Evolutionary conservation across 192 early-diverging fungal genomes (phyloP).

Genomic region (Backusella australiensis): DNA sequence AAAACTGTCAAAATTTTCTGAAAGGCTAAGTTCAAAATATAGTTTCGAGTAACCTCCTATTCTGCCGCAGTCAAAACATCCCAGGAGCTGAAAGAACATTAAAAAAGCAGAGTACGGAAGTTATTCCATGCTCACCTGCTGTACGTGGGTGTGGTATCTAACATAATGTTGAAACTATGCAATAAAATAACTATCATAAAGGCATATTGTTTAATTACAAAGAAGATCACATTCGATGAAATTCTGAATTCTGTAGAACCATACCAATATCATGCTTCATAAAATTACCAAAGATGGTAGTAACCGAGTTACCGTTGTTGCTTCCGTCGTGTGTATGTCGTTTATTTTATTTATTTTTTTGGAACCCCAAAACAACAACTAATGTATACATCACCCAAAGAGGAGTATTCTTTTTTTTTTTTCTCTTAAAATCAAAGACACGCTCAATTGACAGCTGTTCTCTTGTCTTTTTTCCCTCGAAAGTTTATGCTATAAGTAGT

Average conservation of each 20-base stretch:
- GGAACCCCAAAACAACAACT: neutral
- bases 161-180: too few relatives aligned
- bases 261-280: neutral
- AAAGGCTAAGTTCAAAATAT: neutral
- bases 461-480: too few relatives aligned
- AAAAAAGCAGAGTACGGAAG: too few relatives aligned
- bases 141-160: too few relatives aligned
- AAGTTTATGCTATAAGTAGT: too few relatives aligned
- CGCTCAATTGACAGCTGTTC: too few relatives aligned
- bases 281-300: neutral
- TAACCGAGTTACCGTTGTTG: neutral
- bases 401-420: neutral
- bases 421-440: neutral
- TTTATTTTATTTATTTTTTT: neutral
- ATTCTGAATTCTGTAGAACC: too few relatives aligned
- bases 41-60: neutral
- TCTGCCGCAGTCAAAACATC: neutral
- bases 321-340: neutral
- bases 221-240: too few relatives aligned
- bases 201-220: too few relatives aligned
- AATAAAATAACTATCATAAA: too few relatives aligned
- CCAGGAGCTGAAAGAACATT: neutral
- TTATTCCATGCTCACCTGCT: too few relatives aligned
- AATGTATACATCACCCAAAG: neutral
- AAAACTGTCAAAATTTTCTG: neutral